Evolutionary conservation across 768 basidiomycete species (phyloP), one percentile per base, ranked within the genome.

Genomic region (Boletus rubescentipes): DNA sequence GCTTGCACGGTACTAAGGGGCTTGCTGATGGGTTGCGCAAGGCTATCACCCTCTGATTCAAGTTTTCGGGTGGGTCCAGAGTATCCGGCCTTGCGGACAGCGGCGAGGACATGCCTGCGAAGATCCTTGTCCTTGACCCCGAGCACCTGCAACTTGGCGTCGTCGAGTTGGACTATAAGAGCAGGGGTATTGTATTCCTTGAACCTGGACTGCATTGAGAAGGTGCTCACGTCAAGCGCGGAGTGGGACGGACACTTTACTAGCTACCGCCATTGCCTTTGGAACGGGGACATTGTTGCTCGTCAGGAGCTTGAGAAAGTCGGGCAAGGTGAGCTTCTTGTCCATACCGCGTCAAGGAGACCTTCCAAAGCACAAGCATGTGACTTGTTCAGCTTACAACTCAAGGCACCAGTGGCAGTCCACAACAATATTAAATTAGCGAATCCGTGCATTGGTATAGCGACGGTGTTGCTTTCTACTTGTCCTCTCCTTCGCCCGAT

Each of bases 261-360:
- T 78, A 35, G 89, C 80, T 23, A 88, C 69, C 14, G 75, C 70
- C 78, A 93, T 91, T 14, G 90, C 88, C 58, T 85, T 83, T 32
- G 77, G 63, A 50, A 87, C 75, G 1, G 84, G 70, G 1, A 91
- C 68, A 63, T 79, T 75, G 53, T 81, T 79, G 42, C 62, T 73
- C 8, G 85, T 84, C 23, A 91, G 72, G 11, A 86, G 58, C 67
- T 90, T 85, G 23, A 92, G 73, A 63, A 87, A 91, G 20, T 73
- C 74, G 4, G 86, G 85, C 9, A 92, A 66, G 23, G 84, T 66
- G 11, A 92, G 73, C 51, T 85, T 85, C 50, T 62, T 60, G 23
- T 73, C 54, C 46, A 64, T 61, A n/a, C 3, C 40, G 52, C 35
- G 40, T 42, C 35, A 31, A 12, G 31, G 14, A 36, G 32, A 34